These are phyloP conservation scores for Penicillium bialowiezense DNA, from an alignment of 495 filamentous ascomycete genomes.

Conservation along the genomic window DNA sequence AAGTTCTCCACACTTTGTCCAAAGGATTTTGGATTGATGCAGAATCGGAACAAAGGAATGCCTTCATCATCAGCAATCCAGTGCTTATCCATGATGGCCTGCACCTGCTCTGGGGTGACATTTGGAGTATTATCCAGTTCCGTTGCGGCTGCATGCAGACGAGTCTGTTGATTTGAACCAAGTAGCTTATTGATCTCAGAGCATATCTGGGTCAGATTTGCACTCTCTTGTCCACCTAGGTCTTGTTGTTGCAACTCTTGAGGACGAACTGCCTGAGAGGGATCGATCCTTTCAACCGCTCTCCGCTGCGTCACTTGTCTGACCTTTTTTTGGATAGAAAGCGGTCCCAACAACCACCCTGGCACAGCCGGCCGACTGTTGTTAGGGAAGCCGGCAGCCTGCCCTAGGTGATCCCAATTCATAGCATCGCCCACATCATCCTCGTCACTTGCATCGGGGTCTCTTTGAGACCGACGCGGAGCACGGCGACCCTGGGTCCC, in stretches of 20 bases:
- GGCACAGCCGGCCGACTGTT: conserved; percentile 73
- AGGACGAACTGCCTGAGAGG: conserved; percentile 63
- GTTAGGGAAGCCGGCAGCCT: conserved; percentile 65
- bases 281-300: conserved; percentile 58
- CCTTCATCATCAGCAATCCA: conserved; percentile 61
- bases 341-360: conserved; percentile 83
- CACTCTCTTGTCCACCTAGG: conserved; percentile 67
- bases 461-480: conserved; percentile 29
- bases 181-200: conserved; percentile 57
- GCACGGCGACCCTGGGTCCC: conserved; percentile 34
- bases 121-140: conserved; percentile 30
- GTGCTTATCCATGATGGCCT: conserved; percentile 50
- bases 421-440: conserved; percentile 66
- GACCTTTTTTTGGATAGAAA: conserved; percentile 82
- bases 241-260: conserved; percentile 70
- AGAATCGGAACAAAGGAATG: conserved; percentile 75
- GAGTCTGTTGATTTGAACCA: conserved; percentile 31
- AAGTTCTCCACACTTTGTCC: conserved; percentile 96
- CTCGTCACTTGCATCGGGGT: conserved; percentile 54
- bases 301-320: conserved; percentile 66
- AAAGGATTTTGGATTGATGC: conserved; percentile 84
- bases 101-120: conserved; percentile 30
- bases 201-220: conserved; percentile 69
- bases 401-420: conserved; percentile 85
- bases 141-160: conserved; percentile 30